A percentile compares a stretch with the other conserved stretches of the same genome.
These are phyloP conservation scores for Scleromitrula shiraiana DNA, from an alignment of 2,329 filamentous ascomycete species.

Conservation along the genomic window DNA sequence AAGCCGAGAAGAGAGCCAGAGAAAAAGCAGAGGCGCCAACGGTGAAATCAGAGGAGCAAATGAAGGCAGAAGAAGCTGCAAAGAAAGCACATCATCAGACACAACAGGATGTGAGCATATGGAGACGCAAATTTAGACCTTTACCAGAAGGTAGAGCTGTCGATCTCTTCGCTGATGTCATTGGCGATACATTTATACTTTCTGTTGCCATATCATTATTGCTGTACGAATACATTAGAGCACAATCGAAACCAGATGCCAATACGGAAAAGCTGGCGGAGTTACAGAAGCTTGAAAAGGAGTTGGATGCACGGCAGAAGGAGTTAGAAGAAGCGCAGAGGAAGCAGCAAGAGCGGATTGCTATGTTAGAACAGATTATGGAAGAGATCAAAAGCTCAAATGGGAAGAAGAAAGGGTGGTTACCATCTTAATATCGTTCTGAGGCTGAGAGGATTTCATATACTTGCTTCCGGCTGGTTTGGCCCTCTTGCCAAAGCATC, in stretches of 20 bases:
- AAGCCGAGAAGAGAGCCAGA: constrained; percentile 49
- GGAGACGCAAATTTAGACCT: constrained; percentile 53
- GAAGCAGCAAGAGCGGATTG: constrained; percentile 27
- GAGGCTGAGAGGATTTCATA: too few species aligned
- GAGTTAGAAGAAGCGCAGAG: constrained; percentile 44
- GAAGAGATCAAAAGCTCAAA: constrained; percentile 24
- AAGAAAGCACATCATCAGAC: constrained; percentile 29
- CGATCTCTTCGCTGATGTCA: constrained; percentile 58
- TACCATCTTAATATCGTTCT: constrained; percentile 10
- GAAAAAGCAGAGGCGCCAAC: constrained; percentile 57
- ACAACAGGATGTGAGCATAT: constrained; percentile 41
- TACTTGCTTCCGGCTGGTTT: background rate
- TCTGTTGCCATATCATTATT: constrained; percentile 48
- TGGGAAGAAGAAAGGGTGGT: constrained; percentile 21
- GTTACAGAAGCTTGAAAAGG: constrained; percentile 47
- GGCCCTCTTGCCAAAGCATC: background rate
- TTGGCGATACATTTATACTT: constrained; percentile 56
- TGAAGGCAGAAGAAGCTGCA: constrained; percentile 44
- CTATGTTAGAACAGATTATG: constrained; percentile 27
- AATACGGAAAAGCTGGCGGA: constrained; percentile 46
- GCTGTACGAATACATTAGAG: constrained; percentile 53
- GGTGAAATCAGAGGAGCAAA: constrained; percentile 55
- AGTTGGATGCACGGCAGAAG: constrained; percentile 40
- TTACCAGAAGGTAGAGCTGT: constrained; percentile 59
- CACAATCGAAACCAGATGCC: constrained; percentile 51